A percentile compares a stretch with the other conserved stretches of the same genome.
These are phyloP conservation scores for Endotrypanum monterogeii DNA, from an alignment of 208 protist species.

Conservation along the genomic window DNA sequence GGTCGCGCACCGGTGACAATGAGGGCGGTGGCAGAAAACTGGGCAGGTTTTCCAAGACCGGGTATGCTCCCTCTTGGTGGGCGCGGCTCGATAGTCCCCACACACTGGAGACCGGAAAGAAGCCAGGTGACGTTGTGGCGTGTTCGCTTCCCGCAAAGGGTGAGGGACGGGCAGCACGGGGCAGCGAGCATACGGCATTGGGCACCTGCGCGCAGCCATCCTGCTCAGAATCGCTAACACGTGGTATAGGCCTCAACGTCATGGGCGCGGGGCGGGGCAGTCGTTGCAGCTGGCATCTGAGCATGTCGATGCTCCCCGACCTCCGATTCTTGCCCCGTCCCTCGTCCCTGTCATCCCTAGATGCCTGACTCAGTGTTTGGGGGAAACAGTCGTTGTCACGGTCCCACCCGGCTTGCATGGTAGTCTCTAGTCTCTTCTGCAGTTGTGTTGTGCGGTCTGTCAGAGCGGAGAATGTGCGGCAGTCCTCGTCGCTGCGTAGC, in stretches of 20 bases:
- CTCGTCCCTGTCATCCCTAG: conserved; percentile 11
- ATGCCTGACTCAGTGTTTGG: conserved; percentile 35
- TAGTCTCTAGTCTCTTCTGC: conserved; percentile 52
- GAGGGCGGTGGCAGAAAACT: background rate
- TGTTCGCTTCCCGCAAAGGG: background rate
- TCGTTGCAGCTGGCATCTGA: conserved; percentile 7
- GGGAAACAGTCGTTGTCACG: conserved; percentile 64
- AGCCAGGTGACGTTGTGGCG: background rate
- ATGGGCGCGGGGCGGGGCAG: conserved; percentile 14
- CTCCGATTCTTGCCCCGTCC: background rate
- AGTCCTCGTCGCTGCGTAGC: conserved; percentile 47
- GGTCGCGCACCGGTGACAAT: conserved; percentile 51
- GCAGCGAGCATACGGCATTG: background rate
- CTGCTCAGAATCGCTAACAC: no score
- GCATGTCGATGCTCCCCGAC: background rate
- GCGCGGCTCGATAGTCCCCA: background rate
- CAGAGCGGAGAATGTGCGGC: conserved; percentile 47
- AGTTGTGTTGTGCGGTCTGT: conserved; percentile 58
- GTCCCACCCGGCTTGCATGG: conserved; percentile 27
- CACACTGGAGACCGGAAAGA: background rate
- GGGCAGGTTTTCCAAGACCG: background rate
- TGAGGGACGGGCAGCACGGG: background rate
- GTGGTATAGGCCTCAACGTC: background rate
- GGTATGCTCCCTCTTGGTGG: background rate
- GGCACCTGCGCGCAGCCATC: background rate